Conservation (phyloP, 2,329 filamentous ascomycete genomes). For the Fusarium graminum region DNA sequence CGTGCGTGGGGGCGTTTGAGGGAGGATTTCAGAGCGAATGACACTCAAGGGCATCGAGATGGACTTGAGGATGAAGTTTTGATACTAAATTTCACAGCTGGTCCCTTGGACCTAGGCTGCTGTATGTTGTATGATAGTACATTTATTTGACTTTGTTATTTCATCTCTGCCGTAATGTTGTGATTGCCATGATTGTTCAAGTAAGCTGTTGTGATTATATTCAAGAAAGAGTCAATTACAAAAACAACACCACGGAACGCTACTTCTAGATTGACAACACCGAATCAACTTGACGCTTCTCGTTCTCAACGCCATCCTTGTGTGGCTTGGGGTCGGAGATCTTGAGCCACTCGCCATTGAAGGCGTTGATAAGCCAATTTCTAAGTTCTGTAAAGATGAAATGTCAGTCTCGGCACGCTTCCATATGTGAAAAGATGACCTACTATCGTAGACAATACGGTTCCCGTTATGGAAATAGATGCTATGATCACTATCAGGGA, state of each 20-base stretch:
- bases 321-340: slow-evolving; percentile 64
- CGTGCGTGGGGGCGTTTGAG: slow-evolving; percentile 33
- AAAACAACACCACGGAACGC: not conserved
- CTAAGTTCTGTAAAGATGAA: slow-evolving; percentile 69
- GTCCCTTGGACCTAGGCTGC: slow-evolving; percentile 30
- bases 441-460: slow-evolving; percentile 91
- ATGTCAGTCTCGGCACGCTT: slow-evolving; percentile 3
- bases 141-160: slow-evolving; percentile 46
- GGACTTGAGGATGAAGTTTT: slow-evolving; percentile 49
- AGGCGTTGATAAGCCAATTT: slow-evolving; percentile 96
- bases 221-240: not conserved
- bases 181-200: slow-evolving; percentile 22
- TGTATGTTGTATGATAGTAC: slow-evolving; percentile 54
- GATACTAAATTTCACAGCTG: slow-evolving; percentile 43
- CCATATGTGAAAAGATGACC: slow-evolving; percentile 56
- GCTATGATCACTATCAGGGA: slow-evolving; percentile 94
- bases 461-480: slow-evolving; percentile 97
- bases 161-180: slow-evolving; percentile 11
- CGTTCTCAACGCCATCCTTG: slow-evolving; percentile 44
- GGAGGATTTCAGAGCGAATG: slow-evolving; percentile 45
- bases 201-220: not conserved
- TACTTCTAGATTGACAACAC: slow-evolving; percentile 9
- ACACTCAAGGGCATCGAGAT: slow-evolving; percentile 42
- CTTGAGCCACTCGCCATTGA: slow-evolving; percentile 94
- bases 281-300: slow-evolving; percentile 35